Conservation (phyloP, 1,284 basidiomycete species). For the Cutaneotrichosporon mucoides region DNA sequence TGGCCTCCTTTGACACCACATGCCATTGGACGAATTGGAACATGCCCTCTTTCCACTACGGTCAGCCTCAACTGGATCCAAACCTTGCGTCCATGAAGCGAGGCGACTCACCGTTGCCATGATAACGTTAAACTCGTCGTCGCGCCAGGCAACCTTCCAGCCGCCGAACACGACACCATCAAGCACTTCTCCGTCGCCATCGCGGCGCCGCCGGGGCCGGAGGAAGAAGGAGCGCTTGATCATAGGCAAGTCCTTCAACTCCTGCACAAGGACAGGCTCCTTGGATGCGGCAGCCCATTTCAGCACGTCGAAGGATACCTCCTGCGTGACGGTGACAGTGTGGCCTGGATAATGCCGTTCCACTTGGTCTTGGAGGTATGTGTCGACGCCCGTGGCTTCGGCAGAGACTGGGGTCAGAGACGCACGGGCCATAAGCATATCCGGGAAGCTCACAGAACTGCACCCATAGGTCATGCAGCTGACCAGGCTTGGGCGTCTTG, state of each 20-base stretch:
- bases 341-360: not conserved
- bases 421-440: not conserved
- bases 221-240: conserved; percentile 19
- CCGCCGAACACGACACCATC: conserved; percentile 24
- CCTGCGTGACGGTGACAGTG: conserved; percentile 19
- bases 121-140: conserved; percentile 24
- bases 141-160: conserved; percentile 26
- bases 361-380: not conserved
- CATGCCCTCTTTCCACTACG: conserved; percentile 25
- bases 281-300: conserved; percentile 18
- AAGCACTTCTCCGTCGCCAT: conserved; percentile 24
- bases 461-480: not conserved
- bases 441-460: not conserved
- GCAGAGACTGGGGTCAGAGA: not conserved
- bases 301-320: conserved; percentile 22
- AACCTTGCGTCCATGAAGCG: too few relatives aligned
- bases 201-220: conserved; percentile 17
- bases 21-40: conserved; percentile 27
- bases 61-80: not conserved
- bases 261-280: conserved; percentile 16
- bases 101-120: conserved; percentile 26
- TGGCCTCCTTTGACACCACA: conserved; percentile 51
- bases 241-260: conserved; percentile 18
- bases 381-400: not conserved
- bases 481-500: not conserved